Conservation (phyloP, 257 asterid genomes). For the Craterostigma plantagineum region DNA sequence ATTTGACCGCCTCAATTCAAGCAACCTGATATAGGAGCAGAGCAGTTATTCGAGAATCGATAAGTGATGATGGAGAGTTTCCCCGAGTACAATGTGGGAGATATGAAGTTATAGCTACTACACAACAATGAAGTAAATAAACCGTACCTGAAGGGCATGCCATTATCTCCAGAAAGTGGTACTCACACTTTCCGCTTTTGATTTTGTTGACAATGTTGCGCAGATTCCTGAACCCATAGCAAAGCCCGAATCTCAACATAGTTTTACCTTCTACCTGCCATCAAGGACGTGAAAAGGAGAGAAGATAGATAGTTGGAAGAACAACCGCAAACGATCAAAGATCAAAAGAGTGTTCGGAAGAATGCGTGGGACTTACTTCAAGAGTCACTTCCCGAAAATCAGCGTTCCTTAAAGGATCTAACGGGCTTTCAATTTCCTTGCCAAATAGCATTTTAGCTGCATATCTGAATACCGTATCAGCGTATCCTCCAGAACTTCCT, state of each 20-base stretch:
- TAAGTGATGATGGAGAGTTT: too few relatives aligned
- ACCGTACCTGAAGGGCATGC: conserved; percentile 91
- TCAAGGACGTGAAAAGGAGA: conserved; percentile 1
- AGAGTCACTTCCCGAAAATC: conserved; percentile 81
- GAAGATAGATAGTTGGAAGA: conserved; percentile 1
- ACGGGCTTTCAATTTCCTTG: conserved; percentile 54
- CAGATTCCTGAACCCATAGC: conserved; percentile 92
- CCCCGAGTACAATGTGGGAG: too few relatives aligned
- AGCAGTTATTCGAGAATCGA: neutral
- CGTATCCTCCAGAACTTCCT: conserved; percentile 97
- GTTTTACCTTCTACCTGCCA: conserved; percentile 64
- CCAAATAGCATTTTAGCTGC: conserved; percentile 55
- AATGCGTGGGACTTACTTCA: conserved; percentile 28
- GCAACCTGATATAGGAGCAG: conserved; percentile 44
- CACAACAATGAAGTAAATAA: too few relatives aligned
- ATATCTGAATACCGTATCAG: conserved; percentile 64
- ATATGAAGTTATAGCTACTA: neutral
- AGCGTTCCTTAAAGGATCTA: conserved; percentile 55
- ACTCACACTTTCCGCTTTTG: conserved; percentile 76
- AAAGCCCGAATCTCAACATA: conserved; percentile 68
- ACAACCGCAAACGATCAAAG: neutral
- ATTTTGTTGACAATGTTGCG: conserved; percentile 77
- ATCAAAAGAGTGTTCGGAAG: conserved; percentile 1
- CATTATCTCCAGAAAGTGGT: conserved; percentile 89
- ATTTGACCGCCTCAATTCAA: conserved; percentile 97